phyloP scores from a whole-genome alignment of 108 stramenopile genomes.

The Seminavis robusta region DNA sequence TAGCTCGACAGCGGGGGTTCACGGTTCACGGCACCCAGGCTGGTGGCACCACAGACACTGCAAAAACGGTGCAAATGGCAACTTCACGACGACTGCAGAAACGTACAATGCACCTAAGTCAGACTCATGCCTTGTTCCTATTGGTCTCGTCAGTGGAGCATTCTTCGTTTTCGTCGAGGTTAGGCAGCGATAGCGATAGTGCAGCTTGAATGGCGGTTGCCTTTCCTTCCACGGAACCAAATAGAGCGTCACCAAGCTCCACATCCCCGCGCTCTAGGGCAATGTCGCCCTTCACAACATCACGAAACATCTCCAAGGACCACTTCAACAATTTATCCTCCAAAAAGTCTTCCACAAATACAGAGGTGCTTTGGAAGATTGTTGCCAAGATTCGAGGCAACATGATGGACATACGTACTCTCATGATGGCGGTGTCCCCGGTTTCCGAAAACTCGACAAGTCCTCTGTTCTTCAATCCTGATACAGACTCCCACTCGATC shows the following conservation, averaged over 20 bases:
- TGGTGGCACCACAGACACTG: too few species aligned
- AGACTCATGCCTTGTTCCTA: too few species aligned
- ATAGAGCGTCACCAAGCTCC: constrained; percentile 83
- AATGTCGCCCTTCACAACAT: constrained; percentile 85
- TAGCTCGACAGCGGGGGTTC: too few species aligned
- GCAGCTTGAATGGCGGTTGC: constrained; percentile 79
- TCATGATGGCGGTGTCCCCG: constrained; percentile 60
- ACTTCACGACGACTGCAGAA: too few species aligned
- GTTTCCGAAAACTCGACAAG: constrained; percentile 44
- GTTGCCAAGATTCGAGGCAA: constrained; percentile 62
- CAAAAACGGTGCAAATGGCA: too few species aligned
- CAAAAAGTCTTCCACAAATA: constrained; percentile 76
- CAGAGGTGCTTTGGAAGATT: constrained; percentile 62
- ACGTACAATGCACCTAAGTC: too few species aligned
- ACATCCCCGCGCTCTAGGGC: constrained; percentile 82
- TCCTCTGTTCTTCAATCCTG: constrained; percentile 70
- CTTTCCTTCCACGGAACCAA: constrained; percentile 81
- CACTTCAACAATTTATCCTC: constrained; percentile 84
- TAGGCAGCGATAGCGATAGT: constrained; percentile 15
- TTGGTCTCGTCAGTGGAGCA: too few species aligned
- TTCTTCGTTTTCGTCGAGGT: too few species aligned
- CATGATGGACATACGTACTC: constrained; percentile 68
- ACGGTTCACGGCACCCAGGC: too few species aligned
- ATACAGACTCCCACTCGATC: constrained; percentile 75
- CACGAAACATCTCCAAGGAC: constrained; percentile 88